Evolutionary conservation across 225 moss, liverwort and hornwort species (phyloP), one percentile per base, ranked within the genome.

Genomic region (Marchantia polymorpha): DNA sequence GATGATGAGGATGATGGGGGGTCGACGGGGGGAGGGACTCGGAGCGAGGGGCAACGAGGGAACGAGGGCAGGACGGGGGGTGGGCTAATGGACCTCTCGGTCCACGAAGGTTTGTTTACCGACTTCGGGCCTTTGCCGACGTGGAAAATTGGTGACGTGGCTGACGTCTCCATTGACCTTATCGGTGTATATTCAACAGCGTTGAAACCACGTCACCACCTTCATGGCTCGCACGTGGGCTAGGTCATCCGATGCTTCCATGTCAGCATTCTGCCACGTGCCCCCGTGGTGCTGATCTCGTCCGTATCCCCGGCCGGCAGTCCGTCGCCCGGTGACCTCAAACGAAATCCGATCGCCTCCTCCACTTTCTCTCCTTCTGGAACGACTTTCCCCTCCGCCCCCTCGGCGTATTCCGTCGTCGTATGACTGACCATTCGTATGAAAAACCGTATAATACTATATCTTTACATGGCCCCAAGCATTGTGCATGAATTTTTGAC

Each of bases 161-260:
- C 67, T 6, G 16, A 29, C 67, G 67, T 67, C 31, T 27, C 13
- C 14, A 30, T 61, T 67, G 67, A 67, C 67, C 67, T 67, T 67
- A 67, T 67, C 67, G 31, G 30, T 64, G 5, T 23, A 27, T 64
- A 23, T 67, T 67, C 11, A 56, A 56, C 56, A 3, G 56, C 56
- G 56, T 56, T 56, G 56, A 56, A 67, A 29, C 30, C 23, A 25
- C n/a, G 14, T 67, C 67, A 67, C 23, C 30, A 67, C 25, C 67
- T 67, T 67, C 67, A 67, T 67, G 67, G 12, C 6, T 31, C 31
- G 67, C 67, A 67, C 67, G 67, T 67, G 67, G 67, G 27, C 1
- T 67, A 27, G 27, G 25, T 67, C 23, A 67, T 15, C 15, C 26
- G 25, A 13, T 67, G 11, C 67, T 30, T n/a, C 67, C 67, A 67